A percentile compares a stretch with the other conserved stretches of the same genome.
Evolutionary conservation across 768 basidiomycete species (phyloP).

Genomic region (Lactarius hengduanensis): DNA sequence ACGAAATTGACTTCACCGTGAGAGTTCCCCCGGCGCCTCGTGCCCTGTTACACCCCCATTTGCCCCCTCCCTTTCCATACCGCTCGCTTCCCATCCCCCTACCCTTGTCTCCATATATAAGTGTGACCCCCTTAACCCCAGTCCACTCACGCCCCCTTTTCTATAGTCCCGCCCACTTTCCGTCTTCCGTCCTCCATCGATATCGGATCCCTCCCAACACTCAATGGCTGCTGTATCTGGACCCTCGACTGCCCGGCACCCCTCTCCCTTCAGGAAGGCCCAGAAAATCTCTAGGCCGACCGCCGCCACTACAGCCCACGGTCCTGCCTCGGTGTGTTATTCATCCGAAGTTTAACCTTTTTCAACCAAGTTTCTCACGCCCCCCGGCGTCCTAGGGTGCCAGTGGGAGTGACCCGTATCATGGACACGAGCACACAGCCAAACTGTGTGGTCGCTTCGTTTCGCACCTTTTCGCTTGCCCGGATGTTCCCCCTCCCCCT

Average conservation of each 20-base stretch:
- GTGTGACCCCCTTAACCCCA: slow-evolving; percentile 10
- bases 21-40: slow-evolving; percentile 18
- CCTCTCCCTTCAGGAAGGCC: slow-evolving; percentile 34
- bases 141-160: slow-evolving; percentile 25
- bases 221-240: slow-evolving; percentile 34
- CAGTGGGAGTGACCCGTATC: slow-evolving; percentile 50
- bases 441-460: slow-evolving; percentile 76
- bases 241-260: slow-evolving; percentile 33
- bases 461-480: slow-evolving; percentile 82
- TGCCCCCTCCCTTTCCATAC: neutral
- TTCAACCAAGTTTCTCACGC: slow-evolving; percentile 16
- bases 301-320: slow-evolving; percentile 11
- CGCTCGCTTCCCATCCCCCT: slow-evolving; percentile 4
- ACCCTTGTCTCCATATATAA: slow-evolving; percentile 25
- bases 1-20: slow-evolving; percentile 19
- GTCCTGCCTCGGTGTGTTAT: slow-evolving; percentile 24
- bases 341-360: slow-evolving; percentile 20
- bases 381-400: neutral
- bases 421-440: slow-evolving; percentile 75
- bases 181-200: slow-evolving; percentile 17
- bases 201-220: slow-evolving; percentile 21
- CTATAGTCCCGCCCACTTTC: slow-evolving; percentile 16
- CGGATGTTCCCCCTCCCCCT: slow-evolving; percentile 63
- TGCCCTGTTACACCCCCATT: slow-evolving; percentile 11
- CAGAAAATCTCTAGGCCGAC: slow-evolving; percentile 27